phyloP scores from a whole-genome alignment of 225 moss, liverwort and hornwort genomes.

The Thuidium tamariscinum region DNA sequence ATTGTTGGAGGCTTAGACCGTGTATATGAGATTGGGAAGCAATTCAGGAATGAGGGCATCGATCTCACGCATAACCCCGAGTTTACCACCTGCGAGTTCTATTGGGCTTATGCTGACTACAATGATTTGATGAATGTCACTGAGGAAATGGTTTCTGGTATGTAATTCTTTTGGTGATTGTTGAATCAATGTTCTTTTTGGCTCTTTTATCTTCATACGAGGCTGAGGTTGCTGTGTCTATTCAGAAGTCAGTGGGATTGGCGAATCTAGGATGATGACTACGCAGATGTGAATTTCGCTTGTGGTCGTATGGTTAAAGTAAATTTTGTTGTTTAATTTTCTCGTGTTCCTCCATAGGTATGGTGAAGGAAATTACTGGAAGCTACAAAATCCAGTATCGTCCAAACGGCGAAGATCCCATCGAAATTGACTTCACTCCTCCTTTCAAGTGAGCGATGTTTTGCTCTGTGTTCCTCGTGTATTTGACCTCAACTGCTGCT shows the following conservation, averaged over 20 bases:
- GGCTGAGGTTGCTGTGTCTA: neutral
- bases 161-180: neutral
- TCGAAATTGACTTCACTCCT: constrained; percentile 87
- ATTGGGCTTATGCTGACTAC: constrained; percentile 96
- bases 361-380: constrained; percentile 84
- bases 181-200: neutral
- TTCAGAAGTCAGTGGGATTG: neutral
- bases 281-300: neutral
- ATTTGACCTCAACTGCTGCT: neutral
- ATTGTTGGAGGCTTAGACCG: constrained; percentile 90
- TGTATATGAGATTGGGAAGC: constrained; percentile 96
- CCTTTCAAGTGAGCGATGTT: constrained; percentile 55
- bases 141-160: constrained; percentile 79
- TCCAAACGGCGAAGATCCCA: constrained; percentile 57
- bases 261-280: neutral
- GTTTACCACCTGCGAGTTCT: constrained; percentile 94
- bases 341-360: constrained; percentile 15
- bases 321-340: neutral
- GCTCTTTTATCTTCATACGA: neutral
- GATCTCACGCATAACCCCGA: constrained; percentile 97
- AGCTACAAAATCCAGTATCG: constrained; percentile 78
- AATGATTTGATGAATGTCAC: constrained; percentile 80
- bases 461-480: neutral
- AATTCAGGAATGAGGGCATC: constrained; percentile 90
- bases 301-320: neutral